Base-by-base conservation (phyloP, 108 stramenopile genomes). In the Aurantiochytrium sp. region DNA sequence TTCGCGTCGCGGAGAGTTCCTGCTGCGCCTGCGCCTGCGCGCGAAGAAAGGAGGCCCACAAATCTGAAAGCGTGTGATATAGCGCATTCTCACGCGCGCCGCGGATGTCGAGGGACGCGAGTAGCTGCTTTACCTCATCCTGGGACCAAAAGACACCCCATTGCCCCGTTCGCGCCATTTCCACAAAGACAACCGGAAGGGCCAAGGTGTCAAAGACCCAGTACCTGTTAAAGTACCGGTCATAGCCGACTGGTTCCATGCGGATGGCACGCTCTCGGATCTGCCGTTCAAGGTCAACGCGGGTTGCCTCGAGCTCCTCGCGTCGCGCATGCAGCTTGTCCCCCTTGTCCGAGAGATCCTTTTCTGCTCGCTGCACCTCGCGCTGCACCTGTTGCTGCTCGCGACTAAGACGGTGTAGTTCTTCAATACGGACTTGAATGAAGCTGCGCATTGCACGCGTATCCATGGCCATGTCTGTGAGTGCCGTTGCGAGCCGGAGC, bases 401-500 rank as follows among this genome's bases (percentile, higher is more conserved):
- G 45, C 51, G 45, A 45, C 51, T 47, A 1, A 53, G 49, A 23
- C 45, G 51, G 51, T 53, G 76, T 45, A 53, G 51, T 3, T 53
- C 49, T 23, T 83, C 76, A 23, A 83, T 53, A 4, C 76, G 76
- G 25, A 53, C 25, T 23, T 83, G 76, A 4, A 83, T 83, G 6
- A 53, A 83, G 51, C 76, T 47, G 14, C 76, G 76, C 45, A 83
- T 53, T 1, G 76, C 76, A 12, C 49, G 19, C 28, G 76, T 83
- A 45, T 83, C 76, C 76, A 83, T 47, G 23, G 76, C 76, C 76
- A 83, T 83, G 51, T 83, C 76, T 18, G 51, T 53, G 19, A 83
- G 76, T 6, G 49, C 51, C 10, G 76, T 53, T 6, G 51, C 76
- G 25, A 83, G 44, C 12, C 76, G 51, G 43, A 83, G 51, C 76